Base-by-base conservation (phyloP, 768 basidiomycete species). In the Naganishia kalamii region DNA sequence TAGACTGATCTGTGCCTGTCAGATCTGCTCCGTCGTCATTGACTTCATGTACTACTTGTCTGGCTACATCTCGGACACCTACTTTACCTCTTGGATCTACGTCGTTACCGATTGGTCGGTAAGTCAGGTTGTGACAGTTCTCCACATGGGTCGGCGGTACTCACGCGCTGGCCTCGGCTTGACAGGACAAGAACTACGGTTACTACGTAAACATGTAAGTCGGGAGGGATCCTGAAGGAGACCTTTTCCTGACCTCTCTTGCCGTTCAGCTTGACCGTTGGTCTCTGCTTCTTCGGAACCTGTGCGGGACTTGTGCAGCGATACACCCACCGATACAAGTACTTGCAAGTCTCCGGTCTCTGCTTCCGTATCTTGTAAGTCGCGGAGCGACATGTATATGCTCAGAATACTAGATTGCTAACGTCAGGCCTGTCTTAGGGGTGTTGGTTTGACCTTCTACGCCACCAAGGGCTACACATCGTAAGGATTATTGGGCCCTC, bases 71-170 rank as follows among this genome's bases (percentile, higher is more conserved):
- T 48, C 48, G 17, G 66, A 49, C 41, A 71, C 63, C 5, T 70
- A 71, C 66, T 70, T 57, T 52, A 59, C 64, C 25, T 72, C 70
- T 11, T 75, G 70, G 71, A 65, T 71, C 5, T 75, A 74, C 62
- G 76, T 80, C 46, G 69, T 80, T 64, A 72, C 76, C 50, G 70
- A 79, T 62, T 78, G 77, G 72, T 74, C 72, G 37, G 71, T 72
- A 57, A 37, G 54, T 57, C 11, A 6, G 8, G 4, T 2, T 29
- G 48, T 29, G 79, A 65, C 71, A 78, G 63, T 62, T 43, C 69
- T 68, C 75, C 44, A 72, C 71, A 21, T 5, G 29, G 40, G 17
- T 30, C 37, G 49, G 25, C 60, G 32, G 4, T 3, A 25, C n/a
- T n/a, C n/a, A n/a, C n/a, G n/a, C n/a, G 25, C 32, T 43, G 32